Conservation (phyloP, 2,329 filamentous ascomycete species). For the Colletotrichum godetiae region DNA sequence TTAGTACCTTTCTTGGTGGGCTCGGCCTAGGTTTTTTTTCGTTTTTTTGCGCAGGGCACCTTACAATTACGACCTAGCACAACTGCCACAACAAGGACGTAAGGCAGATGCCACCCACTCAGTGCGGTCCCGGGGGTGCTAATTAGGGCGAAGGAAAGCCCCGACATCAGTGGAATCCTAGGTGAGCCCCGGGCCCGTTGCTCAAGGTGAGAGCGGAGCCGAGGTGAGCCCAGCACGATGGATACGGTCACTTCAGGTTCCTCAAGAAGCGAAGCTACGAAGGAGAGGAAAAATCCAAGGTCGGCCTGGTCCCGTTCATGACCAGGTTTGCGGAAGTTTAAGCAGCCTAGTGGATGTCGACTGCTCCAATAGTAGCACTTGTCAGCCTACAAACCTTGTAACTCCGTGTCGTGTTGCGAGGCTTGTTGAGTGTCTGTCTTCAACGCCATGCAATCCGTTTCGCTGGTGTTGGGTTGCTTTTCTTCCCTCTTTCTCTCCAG, state of each 20-base stretch:
- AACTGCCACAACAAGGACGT: conserved; percentile 9
- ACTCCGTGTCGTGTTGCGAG: neutral
- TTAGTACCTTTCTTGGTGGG: neutral
- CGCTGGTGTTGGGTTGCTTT: neutral
- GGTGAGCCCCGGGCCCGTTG: neutral
- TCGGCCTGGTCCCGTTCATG: conserved; percentile 5
- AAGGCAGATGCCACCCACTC: neutral
- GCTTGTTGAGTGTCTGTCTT: neutral
- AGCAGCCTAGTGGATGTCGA: conserved; percentile 4
- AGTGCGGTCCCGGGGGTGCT: neutral
- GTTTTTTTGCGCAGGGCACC: neutral
- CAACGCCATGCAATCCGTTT: conserved; percentile 13
- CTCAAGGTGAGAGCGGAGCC: neutral
- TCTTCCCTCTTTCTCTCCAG: neutral
- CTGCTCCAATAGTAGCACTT: conserved; percentile 12
- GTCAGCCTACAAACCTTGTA: conserved; percentile 13
- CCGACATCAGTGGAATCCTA: neutral
- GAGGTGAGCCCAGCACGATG: neutral
- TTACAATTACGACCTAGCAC: conserved; percentile 4
- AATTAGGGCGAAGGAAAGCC: conserved; percentile 2
- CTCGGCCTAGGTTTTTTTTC: conserved; percentile 13
- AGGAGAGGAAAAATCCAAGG: neutral
- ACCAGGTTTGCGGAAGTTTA: conserved; percentile 20
- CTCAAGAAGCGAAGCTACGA: neutral
- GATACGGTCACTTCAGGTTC: neutral